Evolutionary conservation across 768 basidiomycete species (phyloP).

Genomic region (Auricularia cornea): DNA sequence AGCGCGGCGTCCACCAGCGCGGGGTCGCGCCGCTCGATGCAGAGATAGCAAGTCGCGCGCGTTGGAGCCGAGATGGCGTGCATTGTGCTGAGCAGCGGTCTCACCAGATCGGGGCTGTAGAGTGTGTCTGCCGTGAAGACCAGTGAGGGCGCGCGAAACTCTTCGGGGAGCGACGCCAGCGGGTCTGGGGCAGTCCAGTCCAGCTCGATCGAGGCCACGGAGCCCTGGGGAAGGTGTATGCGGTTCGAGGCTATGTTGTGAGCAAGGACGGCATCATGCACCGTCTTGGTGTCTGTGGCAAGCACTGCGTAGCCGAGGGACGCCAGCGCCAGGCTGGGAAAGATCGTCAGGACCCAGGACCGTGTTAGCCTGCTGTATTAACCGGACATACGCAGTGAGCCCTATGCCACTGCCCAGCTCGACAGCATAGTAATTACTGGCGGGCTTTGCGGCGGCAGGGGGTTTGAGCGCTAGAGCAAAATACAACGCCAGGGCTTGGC

Average conservation of each 20-base stretch:
- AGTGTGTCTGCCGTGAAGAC: slow-evolving; percentile 81
- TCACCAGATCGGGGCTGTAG: slow-evolving; percentile 51
- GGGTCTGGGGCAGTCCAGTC: slow-evolving; percentile 51
- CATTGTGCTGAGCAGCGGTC: slow-evolving; percentile 64
- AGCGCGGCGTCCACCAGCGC: slow-evolving; percentile 51
- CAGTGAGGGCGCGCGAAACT: slow-evolving; percentile 51
- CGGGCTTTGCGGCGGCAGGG: not conserved
- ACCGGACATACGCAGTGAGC: slow-evolving; percentile 53
- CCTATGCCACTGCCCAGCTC: slow-evolving; percentile 84
- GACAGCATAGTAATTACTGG: slow-evolving; percentile 37
- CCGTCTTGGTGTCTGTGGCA: slow-evolving; percentile 62
- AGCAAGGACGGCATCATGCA: slow-evolving; percentile 53
- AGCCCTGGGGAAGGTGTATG: slow-evolving; percentile 23
- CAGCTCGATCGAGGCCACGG: slow-evolving; percentile 52
- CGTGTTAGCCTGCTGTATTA: not conserved
- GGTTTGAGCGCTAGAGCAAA: slow-evolving; percentile 33
- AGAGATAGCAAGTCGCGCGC: slow-evolving; percentile 35
- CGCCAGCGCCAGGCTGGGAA: slow-evolving; percentile 56
- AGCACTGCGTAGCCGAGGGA: slow-evolving; percentile 69
- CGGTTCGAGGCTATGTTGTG: slow-evolving; percentile 52
- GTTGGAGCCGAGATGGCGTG: slow-evolving; percentile 36
- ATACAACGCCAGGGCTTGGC: slow-evolving; percentile 63
- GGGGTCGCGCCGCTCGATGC: slow-evolving; percentile 74
- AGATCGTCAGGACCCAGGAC: too few relatives aligned
- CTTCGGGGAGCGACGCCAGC: slow-evolving; percentile 10